Conservation (phyloP, 495 filamentous ascomycete genomes). For the Trichodelitschia bisporula region DNA sequence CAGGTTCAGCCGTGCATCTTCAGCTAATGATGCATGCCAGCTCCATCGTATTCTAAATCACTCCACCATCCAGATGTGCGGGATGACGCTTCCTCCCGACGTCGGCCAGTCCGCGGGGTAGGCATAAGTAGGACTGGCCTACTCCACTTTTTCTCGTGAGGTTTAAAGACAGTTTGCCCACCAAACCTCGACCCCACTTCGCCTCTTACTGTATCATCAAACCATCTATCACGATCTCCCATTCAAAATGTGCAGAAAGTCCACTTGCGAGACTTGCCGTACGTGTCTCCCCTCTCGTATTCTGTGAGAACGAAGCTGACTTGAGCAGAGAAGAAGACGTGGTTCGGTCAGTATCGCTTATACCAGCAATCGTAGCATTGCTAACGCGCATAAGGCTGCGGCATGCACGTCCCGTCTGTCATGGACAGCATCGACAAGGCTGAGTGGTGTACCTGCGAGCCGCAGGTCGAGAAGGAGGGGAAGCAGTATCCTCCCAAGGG, state of each 20-base stretch:
- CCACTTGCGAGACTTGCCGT: constrained; percentile 16
- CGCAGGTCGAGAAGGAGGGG: constrained; percentile 16
- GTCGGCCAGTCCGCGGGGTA: neutral
- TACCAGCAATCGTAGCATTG: no score
- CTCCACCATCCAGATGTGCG: neutral
- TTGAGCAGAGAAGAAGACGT: constrained; percentile 12
- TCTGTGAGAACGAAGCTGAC: neutral
- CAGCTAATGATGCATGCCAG: no score
- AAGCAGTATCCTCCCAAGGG: constrained; percentile 16
- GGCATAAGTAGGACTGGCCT: neutral
- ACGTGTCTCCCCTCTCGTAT: constrained; percentile 4
- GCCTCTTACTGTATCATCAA: neutral
- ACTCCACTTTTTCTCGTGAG: neutral
- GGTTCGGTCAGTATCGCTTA: no score
- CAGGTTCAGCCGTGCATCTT: no score
- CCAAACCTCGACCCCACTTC: neutral
- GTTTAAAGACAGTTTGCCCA: neutral
- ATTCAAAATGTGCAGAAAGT: constrained; percentile 16
- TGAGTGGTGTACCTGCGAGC: constrained; percentile 23
- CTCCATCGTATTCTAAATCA: no score
- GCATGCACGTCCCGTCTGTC: constrained; percentile 15
- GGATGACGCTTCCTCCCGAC: neutral
- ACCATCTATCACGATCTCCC: neutral
- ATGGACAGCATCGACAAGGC: constrained; percentile 20
- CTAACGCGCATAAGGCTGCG: constrained; percentile 19